These are phyloP conservation scores for Silene uniflora DNA, from an alignment of 148 eudicot species.

Conservation along the genomic window DNA sequence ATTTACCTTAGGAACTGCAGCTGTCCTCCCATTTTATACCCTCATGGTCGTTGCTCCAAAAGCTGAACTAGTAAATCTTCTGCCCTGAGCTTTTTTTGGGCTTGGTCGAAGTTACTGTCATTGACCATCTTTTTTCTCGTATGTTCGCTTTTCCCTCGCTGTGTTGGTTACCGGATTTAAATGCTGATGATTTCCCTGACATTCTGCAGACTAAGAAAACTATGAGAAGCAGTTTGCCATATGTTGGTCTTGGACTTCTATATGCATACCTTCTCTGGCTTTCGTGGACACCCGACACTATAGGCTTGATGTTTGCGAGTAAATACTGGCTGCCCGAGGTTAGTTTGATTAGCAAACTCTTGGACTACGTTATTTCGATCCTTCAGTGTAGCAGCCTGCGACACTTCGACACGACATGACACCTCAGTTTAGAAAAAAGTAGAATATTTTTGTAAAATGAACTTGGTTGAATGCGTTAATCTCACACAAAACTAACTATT, in stretches of 20 bases:
- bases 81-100: background rate
- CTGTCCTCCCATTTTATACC: slow-evolving; percentile 88
- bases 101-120: background rate
- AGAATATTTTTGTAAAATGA: too few relatives aligned
- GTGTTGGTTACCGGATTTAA: background rate
- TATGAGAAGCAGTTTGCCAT: slow-evolving; percentile 67
- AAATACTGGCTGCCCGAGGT: slow-evolving; percentile 97
- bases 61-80: slow-evolving; percentile 61
- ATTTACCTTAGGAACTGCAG: slow-evolving; percentile 81
- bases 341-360: slow-evolving; percentile 13
- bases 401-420: background rate
- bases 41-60: slow-evolving; percentile 89
- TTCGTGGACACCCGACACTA: slow-evolving; percentile 93
- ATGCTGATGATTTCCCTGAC: background rate
- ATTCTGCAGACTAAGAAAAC: slow-evolving; percentile 72
- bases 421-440: background rate
- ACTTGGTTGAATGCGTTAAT: too few relatives aligned
- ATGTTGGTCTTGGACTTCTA: slow-evolving; percentile 61
- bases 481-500: background rate
- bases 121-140: background rate
- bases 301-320: slow-evolving; percentile 72
- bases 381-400: too few relatives aligned
- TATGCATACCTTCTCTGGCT: slow-evolving; percentile 73
- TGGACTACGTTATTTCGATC: background rate
- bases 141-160: background rate